Evolutionary conservation across 768 basidiomycete species (phyloP), one percentile per base, ranked within the genome.

Genomic region (Mycena galopus): DNA sequence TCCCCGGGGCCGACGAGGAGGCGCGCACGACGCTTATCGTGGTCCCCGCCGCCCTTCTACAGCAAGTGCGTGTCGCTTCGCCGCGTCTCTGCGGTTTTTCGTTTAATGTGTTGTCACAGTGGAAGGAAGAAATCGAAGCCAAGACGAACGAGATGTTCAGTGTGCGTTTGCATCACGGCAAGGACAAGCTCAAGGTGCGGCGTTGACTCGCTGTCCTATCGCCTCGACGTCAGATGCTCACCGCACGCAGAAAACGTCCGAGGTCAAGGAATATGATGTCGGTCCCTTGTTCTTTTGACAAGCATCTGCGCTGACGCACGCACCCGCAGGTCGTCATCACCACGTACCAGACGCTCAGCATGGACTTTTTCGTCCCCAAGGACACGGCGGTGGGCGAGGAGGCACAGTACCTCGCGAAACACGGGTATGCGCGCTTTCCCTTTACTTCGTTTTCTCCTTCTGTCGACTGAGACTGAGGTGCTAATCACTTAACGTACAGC

Each of bases 161-260:
- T 0, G 90, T 92, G 0, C 89, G 90, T 73, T 84, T 95, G 12
- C 92, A 95, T 73, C 93, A 95, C 76, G 92, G 94, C 6, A 86
- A 87, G 70, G 88, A 91, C 63, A 93, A 93, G 77, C 81, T 91
- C 51, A 91, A 89, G 82, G 87, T 83, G 63, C 25, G 59, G 47
- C 50, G 63, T n/a, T n/a, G n/a, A n/a, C n/a, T n/a, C 7, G 14
- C 21, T 17, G 3, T 21, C 21, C 19, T 6, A n/a, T 29, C 16
- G 25, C 21, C 11, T 23, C 32, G 42, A 27, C n/a, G 8, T 25
- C 29, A 33, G 27, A 5, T 42, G 14, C 35, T 62, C 51, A 23
- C 25, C 30, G 8, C 30, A n/a, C 37, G 12, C 66, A 88, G 83
- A 89, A 82, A 76, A 60, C 83, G 2, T 84, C 87, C 0, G 83